Percentiles rank a stretch among this genome's conserved stretches.
Conservation (phyloP, 148 eudicot genomes). For the Chenopodium album region DNA sequence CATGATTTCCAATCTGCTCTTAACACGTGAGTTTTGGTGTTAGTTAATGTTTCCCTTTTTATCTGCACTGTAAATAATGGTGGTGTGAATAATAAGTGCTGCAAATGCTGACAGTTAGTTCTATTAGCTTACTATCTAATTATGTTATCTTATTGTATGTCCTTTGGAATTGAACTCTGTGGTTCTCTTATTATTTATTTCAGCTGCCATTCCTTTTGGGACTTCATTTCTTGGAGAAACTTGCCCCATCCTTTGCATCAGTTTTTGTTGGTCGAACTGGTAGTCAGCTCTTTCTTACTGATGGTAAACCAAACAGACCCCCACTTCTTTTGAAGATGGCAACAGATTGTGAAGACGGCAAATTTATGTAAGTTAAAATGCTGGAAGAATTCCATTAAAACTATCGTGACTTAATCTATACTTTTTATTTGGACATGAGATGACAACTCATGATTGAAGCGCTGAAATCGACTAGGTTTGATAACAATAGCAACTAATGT, state of each 20-base stretch:
- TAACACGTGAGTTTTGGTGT: not conserved
- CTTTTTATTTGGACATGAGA: too few species aligned
- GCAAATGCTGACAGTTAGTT: not conserved
- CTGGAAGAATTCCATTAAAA: conserved; percentile 1
- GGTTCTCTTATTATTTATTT: conserved; percentile 22
- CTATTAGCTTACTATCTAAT: not conserved
- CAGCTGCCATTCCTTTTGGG: conserved; percentile 95
- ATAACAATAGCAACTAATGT: not conserved
- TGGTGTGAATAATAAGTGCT: not conserved
- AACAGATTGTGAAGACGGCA: conserved; percentile 74
- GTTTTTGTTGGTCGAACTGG: conserved; percentile 89
- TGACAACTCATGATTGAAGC: too few species aligned
- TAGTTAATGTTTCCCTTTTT: not conserved
- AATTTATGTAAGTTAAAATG: conserved; percentile 65
- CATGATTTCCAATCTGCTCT: not conserved
- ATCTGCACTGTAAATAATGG: not conserved
- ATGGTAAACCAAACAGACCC: conserved; percentile 75
- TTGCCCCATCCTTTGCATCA: conserved; percentile 81
- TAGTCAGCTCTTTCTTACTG: conserved; percentile 92
- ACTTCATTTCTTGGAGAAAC: conserved; percentile 76
- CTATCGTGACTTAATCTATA: not conserved
- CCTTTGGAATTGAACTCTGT: conserved; percentile 21
- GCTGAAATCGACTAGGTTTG: not conserved
- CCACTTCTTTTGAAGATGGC: conserved; percentile 94
- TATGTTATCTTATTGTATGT: conserved; percentile 12